Evolutionary conservation across 225 moss, liverwort and hornwort genomes (phyloP).

Genomic region (Ulota crispa): DNA sequence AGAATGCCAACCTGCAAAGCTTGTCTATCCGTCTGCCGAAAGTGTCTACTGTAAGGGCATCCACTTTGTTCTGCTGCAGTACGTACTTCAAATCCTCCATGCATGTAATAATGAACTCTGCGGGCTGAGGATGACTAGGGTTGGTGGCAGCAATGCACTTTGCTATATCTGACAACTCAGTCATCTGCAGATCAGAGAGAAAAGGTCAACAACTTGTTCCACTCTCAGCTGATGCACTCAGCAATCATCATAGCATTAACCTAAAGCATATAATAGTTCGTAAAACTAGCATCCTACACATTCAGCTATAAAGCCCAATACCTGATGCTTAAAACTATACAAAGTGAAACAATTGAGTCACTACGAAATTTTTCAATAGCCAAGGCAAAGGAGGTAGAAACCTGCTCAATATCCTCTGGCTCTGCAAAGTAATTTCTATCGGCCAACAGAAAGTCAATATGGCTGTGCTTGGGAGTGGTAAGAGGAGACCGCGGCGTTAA

Average conservation of each 20-base stretch:
- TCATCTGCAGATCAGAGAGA: constrained; percentile 65
- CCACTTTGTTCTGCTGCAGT: constrained; percentile 85
- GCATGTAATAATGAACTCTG: constrained; percentile 71
- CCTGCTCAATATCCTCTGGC: constrained; percentile 84
- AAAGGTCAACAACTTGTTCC: constrained; percentile 7
- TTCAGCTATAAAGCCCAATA: background rate
- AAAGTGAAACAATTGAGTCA: constrained; percentile 9
- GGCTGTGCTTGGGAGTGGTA: constrained; percentile 69
- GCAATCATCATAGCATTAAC: background rate
- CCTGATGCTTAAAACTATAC: background rate
- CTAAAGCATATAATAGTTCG: background rate
- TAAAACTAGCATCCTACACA: constrained; percentile 16
- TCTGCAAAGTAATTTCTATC: constrained; percentile 71
- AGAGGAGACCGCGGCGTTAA: constrained; percentile 86
- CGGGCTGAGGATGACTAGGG: constrained; percentile 52
- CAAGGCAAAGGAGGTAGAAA: constrained; percentile 27
- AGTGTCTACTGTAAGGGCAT: constrained; percentile 86
- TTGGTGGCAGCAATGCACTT: constrained; percentile 76
- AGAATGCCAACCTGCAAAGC: constrained; percentile 67
- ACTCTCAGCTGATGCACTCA: background rate
- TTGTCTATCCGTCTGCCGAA: constrained; percentile 96
- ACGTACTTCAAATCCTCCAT: constrained; percentile 94
- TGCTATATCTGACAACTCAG: constrained; percentile 86
- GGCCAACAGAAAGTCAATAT: constrained; percentile 73
- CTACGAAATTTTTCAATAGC: background rate